Base-by-base conservation (phyloP, 1,284 basidiomycete genomes). In the Tilletia walkeri region DNA sequence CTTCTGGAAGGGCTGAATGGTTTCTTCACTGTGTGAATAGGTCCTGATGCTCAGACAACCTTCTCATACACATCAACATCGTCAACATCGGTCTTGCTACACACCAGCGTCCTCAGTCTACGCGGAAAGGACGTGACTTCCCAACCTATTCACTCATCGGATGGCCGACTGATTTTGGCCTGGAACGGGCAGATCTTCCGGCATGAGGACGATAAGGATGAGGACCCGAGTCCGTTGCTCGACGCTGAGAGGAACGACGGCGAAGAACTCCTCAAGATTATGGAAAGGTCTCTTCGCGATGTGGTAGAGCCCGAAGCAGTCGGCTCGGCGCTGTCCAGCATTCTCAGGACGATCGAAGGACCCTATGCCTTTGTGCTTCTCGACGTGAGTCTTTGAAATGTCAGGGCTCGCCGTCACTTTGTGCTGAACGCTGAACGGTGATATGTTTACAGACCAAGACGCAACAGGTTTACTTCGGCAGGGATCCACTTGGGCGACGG, bases 401-500 rank as follows among this genome's bases (percentile, higher is more conserved):
- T 6, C 24, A 2, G 24, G 24, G 24, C 24, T 30, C 24, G 24
- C 2, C 24, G 24, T 45, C 41, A 45, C 12, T 45, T 45, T 45
- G 41, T n/a, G n/a, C n/a, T n/a, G n/a, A n/a, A n/a, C n/a, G n/a
- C 66, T 50, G 66, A 59, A 63, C n/a, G 49, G 36, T 39, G 61
- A 67, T 20, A 69, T 70, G 72, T 71, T 65, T 67, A 39, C 68
- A 92, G 89, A 84, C 84, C 53, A 50, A 72, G 0, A 77, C 75
- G 2, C 67, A 73, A 5, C 86, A 84, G 47, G 76, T 97, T 2
- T 91, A 89, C 84, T 95, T 92, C 81, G 92, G 88, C 4, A 88
- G 95, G 63, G 95, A 99, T 83, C 92, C 93, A 1, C 88, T 98
- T 0, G 95, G 95, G 0, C 88, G 96, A 38, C 88, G 96, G 54